phyloP scores from a whole-genome alignment of 2,329 filamentous ascomycete genomes.

The Pleomassaria siparia region DNA sequence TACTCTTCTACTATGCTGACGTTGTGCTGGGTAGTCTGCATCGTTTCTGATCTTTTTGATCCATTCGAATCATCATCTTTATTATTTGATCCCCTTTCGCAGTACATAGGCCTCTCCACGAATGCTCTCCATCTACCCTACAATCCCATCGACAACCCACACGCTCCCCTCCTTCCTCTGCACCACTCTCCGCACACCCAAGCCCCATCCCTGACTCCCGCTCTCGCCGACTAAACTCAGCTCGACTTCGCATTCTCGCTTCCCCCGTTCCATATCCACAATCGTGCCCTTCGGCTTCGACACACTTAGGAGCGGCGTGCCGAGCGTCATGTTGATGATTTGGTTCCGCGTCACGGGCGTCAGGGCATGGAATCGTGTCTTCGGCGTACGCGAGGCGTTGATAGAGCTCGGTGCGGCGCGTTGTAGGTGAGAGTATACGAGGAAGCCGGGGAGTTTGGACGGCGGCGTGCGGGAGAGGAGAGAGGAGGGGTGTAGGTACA shows the following conservation, averaged over 20 bases:
- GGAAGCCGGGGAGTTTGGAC: constrained; percentile 71
- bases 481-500: constrained; percentile 87
- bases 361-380: constrained; percentile 84
- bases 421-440: constrained; percentile 86
- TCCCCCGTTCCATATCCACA: constrained; percentile 50
- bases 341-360: constrained; percentile 76
- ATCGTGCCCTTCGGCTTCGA: constrained; percentile 92
- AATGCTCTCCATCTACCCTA: constrained; percentile 16
- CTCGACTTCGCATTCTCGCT: constrained; percentile 80
- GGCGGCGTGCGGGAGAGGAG: constrained; percentile 64
- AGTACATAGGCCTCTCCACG: no score
- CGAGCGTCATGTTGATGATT: constrained; percentile 76
- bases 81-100: no score
- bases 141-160: constrained; percentile 69
- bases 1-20: no score
- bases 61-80: no score
- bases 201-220: constrained; percentile 72
- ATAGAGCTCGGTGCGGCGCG: constrained; percentile 56
- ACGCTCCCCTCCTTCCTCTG: constrained; percentile 72
- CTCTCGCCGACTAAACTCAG: constrained; percentile 73
- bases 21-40: no score
- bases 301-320: constrained; percentile 79
- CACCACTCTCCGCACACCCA: constrained; percentile 81
- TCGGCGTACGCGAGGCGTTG: constrained; percentile 46
- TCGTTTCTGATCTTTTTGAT: no score